phyloP scores from a whole-genome alignment of 2,329 filamentous ascomycete genomes.

The Apiospora pterosperma region DNA sequence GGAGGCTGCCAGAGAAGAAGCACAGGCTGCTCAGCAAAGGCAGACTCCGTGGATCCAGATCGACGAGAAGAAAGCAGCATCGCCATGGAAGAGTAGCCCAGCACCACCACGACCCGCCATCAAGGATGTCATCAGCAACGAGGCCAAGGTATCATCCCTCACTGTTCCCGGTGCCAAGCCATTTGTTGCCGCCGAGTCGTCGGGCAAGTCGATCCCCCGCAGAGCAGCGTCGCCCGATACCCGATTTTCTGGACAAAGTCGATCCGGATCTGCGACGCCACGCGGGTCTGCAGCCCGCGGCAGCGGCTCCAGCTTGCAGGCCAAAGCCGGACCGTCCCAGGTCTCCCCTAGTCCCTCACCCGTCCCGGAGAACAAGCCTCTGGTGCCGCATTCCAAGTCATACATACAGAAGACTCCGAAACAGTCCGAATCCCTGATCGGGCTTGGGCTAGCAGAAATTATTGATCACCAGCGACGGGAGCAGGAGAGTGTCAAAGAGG shows the following conservation, averaged over 20 bases:
- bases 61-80: constrained; percentile 33
- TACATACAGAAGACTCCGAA: constrained; percentile 57
- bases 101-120: constrained; percentile 45
- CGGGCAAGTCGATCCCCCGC: constrained; percentile 35
- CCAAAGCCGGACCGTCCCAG: constrained; percentile 9
- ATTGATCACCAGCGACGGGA: constrained; percentile 83
- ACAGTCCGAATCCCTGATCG: constrained; percentile 57
- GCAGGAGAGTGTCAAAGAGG: constrained; percentile 78
- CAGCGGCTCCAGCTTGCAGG: background rate
- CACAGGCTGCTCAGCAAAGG: constrained; percentile 25
- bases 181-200: constrained; percentile 38
- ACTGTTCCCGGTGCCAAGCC: constrained; percentile 35
- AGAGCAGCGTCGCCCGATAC: constrained; percentile 61
- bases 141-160: constrained; percentile 26
- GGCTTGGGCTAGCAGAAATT: constrained; percentile 82
- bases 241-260: constrained; percentile 56
- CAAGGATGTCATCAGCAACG: constrained; percentile 42
- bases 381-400: constrained; percentile 58
- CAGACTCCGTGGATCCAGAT: constrained; percentile 44
- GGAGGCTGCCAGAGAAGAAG: constrained; percentile 36
- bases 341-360: constrained; percentile 26
- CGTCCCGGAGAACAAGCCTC: constrained; percentile 29
- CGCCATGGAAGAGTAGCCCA: constrained; percentile 65
- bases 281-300: constrained; percentile 10
- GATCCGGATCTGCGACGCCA: constrained; percentile 13